Evolutionary conservation across 345 rosid genomes (phyloP), one percentile per base, ranked within the genome.

Genomic region (Brassica carinata): DNA sequence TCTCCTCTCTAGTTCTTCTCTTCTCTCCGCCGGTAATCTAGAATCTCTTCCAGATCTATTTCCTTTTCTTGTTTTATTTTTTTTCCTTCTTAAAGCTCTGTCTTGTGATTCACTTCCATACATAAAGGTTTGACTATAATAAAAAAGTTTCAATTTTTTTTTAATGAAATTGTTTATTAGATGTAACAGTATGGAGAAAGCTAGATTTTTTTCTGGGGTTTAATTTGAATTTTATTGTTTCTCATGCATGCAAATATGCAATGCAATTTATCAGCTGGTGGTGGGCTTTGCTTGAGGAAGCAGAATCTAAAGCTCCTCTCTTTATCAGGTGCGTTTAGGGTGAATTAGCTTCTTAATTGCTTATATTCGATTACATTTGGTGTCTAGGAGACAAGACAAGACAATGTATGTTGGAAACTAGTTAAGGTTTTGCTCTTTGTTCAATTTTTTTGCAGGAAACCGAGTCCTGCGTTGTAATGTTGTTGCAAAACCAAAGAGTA

Each of bases 1-100:
- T 83, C 69, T 87, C 68, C 84, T 87, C 83, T 83, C 67, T 73
- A 84, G 78, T 51, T 76, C 85, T 63, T 74, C 79, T 77, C 72
- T 79, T 8, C 64, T 85, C 13, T 38, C 83, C 55, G 69, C 85
- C 59, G 94, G 94, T 94, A 78, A 43, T 69, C 43, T 48, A 26
- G 34, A 73, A 17, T 67, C 73, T 62, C 61, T 23, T 31, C 71
- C 34, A 9, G 31, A 33, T 63, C 61, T 45, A 43, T 38, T 23
- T 68, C 11, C 58, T 11, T 73, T 40, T 68, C 9, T 23, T n/a
- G 55, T 30, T 78, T 72, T n/a, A 8, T 17, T 45, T 4, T 31
- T 53, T 53, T 55, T 15, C 14, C 18, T 31, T 67, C 58, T 18
- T 3, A 51, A 7, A 14, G n/a, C 7, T 75, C 38, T 40, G 19